Percentiles rank a stretch among this genome's conserved stretches.
Conservation (phyloP, 352 stramenopile species). For the Pythium pyrilobum region DNA sequence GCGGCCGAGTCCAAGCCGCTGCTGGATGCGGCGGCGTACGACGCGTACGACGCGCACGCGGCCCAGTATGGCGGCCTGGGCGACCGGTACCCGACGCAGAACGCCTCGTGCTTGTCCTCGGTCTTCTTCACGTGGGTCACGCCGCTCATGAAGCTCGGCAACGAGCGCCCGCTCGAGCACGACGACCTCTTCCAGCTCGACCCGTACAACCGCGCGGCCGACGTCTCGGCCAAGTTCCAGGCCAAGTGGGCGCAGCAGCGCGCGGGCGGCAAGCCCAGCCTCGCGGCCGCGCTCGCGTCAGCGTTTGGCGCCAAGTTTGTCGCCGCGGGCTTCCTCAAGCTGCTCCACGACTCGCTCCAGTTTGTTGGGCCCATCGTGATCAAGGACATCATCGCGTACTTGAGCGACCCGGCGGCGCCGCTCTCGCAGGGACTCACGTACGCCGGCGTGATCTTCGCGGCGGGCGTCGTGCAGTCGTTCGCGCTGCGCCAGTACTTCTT, state of each 20-base stretch:
- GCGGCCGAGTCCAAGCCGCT: slow-evolving; percentile 28
- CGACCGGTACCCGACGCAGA: slow-evolving; percentile 60
- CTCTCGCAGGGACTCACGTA: slow-evolving; percentile 57
- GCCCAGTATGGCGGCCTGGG: slow-evolving; percentile 37
- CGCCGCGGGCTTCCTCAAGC: slow-evolving; percentile 59
- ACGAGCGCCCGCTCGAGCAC: slow-evolving; percentile 65
- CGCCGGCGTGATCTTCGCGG: slow-evolving; percentile 56
- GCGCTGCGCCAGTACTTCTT: slow-evolving; percentile 81
- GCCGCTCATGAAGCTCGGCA: slow-evolving; percentile 81
- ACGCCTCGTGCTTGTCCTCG: slow-evolving; percentile 40
- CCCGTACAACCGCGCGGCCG: slow-evolving; percentile 52
- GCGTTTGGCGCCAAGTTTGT: slow-evolving; percentile 46
- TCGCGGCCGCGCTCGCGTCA: slow-evolving; percentile 20
- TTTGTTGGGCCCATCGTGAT: slow-evolving; percentile 81
- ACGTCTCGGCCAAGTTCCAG: slow-evolving; percentile 41
- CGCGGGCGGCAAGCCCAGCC: slow-evolving; percentile 8
- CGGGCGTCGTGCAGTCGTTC: slow-evolving; percentile 72
- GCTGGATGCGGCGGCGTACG: slow-evolving; percentile 16
- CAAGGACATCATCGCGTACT: slow-evolving; percentile 80
- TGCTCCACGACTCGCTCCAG: slow-evolving; percentile 79
- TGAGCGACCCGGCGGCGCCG: slow-evolving; percentile 57
- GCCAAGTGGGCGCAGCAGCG: slow-evolving; percentile 38
- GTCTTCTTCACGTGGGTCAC: slow-evolving; percentile 88
- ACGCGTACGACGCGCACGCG: not conserved
- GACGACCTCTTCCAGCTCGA: slow-evolving; percentile 86